These are phyloP conservation scores for Epichloe glyceriae DNA, from an alignment of 2,329 filamentous ascomycete genomes.

Conservation along the genomic window DNA sequence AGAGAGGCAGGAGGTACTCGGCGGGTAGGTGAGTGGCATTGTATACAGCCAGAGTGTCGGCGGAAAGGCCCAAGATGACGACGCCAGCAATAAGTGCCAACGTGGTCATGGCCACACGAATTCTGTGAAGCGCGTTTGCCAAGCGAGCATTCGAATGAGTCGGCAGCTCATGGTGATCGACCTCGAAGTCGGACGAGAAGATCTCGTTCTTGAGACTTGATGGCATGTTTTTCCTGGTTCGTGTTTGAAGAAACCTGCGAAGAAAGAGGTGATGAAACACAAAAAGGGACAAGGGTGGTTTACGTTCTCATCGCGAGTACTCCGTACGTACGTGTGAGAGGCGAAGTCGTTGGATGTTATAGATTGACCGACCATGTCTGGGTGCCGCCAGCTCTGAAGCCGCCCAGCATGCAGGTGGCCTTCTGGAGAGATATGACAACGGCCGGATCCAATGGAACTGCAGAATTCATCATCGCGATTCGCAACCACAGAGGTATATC, in stretches of 20 bases:
- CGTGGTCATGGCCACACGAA: conserved; percentile 33
- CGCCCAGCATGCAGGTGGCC: neutral
- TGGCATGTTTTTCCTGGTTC: conserved; percentile 10
- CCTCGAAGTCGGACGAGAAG: conserved; percentile 36
- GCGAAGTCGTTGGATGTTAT: neutral
- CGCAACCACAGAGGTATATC: conserved; percentile 2
- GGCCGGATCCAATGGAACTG: neutral
- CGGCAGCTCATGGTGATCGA: conserved; percentile 25
- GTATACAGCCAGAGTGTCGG: conserved; percentile 41
- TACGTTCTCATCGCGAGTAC: neutral
- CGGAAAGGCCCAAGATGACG: conserved; percentile 40
- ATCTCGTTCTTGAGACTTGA: conserved; percentile 24
- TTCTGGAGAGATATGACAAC: neutral
- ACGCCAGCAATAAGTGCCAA: conserved; percentile 39
- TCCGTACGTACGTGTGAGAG: neutral
- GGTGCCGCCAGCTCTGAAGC: neutral
- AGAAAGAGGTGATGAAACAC: no score
- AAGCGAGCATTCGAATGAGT: conserved; percentile 25
- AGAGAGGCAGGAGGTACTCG: conserved; percentile 39
- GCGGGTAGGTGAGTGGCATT: conserved; percentile 36
- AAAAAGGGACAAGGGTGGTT: neutral
- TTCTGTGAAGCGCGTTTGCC: conserved; percentile 29
- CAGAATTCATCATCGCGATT: conserved; percentile 10
- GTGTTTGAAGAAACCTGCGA: no score
- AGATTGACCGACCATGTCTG: neutral